phyloP scores from a whole-genome alignment of 345 rosid species.

The Aegle marmelos region DNA sequence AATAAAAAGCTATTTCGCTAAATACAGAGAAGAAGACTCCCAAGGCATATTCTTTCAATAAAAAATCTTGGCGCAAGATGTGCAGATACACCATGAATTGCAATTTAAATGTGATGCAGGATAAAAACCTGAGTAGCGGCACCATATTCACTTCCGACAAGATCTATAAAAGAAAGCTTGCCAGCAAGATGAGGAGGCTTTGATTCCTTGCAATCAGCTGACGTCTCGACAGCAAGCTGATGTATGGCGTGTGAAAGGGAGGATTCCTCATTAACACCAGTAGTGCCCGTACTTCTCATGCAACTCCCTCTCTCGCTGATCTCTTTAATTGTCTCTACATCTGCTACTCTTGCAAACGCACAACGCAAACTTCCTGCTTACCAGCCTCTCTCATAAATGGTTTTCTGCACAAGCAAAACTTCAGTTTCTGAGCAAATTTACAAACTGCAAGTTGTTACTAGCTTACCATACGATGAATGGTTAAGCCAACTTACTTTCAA shows the following conservation, averaged over 20 bases:
- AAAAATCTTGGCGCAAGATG: neutral
- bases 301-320: constrained; percentile 91
- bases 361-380: constrained; percentile 95
- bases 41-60: neutral
- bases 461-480: constrained; percentile 2
- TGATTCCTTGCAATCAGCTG: constrained; percentile 72
- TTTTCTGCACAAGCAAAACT: constrained; percentile 44
- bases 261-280: constrained; percentile 98
- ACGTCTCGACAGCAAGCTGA: constrained; percentile 87
- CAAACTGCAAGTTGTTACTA: neutral
- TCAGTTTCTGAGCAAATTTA: constrained; percentile 12
- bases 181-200: constrained; percentile 94
- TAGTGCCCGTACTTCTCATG: constrained; percentile 91
- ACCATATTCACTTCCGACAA: constrained; percentile 99
- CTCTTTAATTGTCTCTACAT: constrained; percentile 87
- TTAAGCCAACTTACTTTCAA: constrained; percentile 64
- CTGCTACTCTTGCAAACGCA: constrained; percentile 92
- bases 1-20: constrained; percentile 7
- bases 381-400: constrained; percentile 99
- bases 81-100: neutral
- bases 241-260: constrained; percentile 97
- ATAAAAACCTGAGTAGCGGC: constrained; percentile 56
- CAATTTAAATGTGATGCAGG: neutral
- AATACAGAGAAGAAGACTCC: neutral
- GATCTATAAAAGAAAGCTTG: constrained; percentile 94